A percentile compares a stretch with the other conserved stretches of the same genome.
These are phyloP conservation scores for Neopestalotiopsis clavispora DNA, from an alignment of 2,329 filamentous ascomycete species.

Conservation along the genomic window DNA sequence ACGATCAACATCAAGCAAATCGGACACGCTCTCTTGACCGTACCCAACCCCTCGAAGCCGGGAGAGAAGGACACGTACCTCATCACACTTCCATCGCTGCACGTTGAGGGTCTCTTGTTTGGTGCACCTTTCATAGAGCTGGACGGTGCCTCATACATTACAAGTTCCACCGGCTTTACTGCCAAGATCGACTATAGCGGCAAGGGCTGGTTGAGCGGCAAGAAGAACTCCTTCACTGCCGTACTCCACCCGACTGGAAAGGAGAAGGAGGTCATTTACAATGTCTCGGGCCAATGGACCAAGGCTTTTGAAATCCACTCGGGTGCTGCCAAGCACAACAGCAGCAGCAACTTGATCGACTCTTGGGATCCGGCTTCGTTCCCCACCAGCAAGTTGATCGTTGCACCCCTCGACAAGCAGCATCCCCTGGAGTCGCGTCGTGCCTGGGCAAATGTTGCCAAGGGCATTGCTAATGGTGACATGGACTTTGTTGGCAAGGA, in stretches of 20 bases:
- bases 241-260: constrained; percentile 45
- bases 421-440: constrained; percentile 80
- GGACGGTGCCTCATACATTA: constrained; percentile 48
- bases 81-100: constrained; percentile 53
- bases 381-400: constrained; percentile 34
- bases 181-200: constrained; percentile 53
- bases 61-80: constrained; percentile 52
- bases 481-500: constrained; percentile 73
- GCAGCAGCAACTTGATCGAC: constrained; percentile 36
- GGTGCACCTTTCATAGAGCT: constrained; percentile 56
- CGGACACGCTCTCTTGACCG: constrained; percentile 52
- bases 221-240: constrained; percentile 52
- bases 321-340: constrained; percentile 35
- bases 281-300: constrained; percentile 47
- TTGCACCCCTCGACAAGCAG: constrained; percentile 67
- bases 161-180: constrained; percentile 49
- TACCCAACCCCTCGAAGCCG: constrained; percentile 43
- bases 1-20: constrained; percentile 55
- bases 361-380: constrained; percentile 44
- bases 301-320: constrained; percentile 43
- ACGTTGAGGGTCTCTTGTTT: constrained; percentile 51
- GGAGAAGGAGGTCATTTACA: constrained; percentile 41
- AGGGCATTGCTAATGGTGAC: constrained; percentile 73
- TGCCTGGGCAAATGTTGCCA: constrained; percentile 80
- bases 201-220: constrained; percentile 48